A percentile compares a stretch with the other conserved stretches of the same genome.
phyloP scores from a whole-genome alignment of 768 basidiomycete genomes.

The Cystobasidium tubakii region DNA sequence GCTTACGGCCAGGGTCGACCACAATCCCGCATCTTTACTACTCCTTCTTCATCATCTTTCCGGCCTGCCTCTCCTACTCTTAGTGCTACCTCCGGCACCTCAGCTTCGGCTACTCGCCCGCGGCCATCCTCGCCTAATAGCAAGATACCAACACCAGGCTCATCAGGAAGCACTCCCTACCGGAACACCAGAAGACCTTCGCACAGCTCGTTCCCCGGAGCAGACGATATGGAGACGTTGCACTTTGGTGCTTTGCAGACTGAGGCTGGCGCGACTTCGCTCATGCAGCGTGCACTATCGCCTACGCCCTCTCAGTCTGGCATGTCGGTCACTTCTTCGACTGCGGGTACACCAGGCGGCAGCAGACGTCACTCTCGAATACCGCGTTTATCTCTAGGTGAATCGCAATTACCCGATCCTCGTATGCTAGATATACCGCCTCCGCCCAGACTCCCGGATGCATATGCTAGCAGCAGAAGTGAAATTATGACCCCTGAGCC shows the following conservation, averaged over 20 bases:
- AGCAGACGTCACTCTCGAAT: conserved; percentile 30
- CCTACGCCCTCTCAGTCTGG: conserved; percentile 10
- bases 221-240: conserved; percentile 14
- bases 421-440: conserved; percentile 4
- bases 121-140: conserved; percentile 12
- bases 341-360: not conserved
- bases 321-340: not conserved
- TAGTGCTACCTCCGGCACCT: conserved; percentile 13
- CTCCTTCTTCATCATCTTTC: not conserved
- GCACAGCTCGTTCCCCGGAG: not conserved
- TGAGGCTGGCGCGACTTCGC: not conserved
- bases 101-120: conserved; percentile 23
- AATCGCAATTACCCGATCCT: conserved; percentile 6
- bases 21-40: conserved; percentile 22
- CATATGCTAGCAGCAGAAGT: conserved; percentile 5
- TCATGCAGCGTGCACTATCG: conserved; percentile 23
- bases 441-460: not conserved
- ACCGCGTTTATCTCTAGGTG: not conserved
- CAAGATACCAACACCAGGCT: conserved; percentile 8
- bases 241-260: conserved; percentile 2
- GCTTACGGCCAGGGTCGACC: not conserved
- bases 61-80: conserved; percentile 15
- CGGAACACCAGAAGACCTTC: no score
- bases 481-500: conserved; percentile 33
- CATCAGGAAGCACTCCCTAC: not conserved